Conservation (phyloP, 2,329 filamentous ascomycete species). For the Trichoderma breve region DNA sequence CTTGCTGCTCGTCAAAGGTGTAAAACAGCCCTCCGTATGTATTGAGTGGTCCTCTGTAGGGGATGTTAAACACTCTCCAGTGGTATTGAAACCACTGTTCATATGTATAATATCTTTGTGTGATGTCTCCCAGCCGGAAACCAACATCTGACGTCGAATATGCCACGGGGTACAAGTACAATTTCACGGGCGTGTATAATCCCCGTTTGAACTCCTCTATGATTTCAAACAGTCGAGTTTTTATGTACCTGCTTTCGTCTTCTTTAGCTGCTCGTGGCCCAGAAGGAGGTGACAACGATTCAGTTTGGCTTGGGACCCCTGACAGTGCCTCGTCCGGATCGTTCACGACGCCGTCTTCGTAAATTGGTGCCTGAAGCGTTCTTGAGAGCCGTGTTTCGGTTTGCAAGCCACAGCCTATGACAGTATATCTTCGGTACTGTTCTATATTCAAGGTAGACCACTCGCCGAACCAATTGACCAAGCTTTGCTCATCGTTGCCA, state of each 20-base stretch:
- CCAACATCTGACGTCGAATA: conserved; percentile 36
- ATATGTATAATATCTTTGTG: conserved; percentile 25
- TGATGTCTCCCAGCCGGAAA: conserved; percentile 26
- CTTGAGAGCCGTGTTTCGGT: conserved; percentile 26
- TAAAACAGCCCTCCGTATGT: conserved; percentile 48
- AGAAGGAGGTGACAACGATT: neutral
- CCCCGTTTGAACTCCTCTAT: neutral
- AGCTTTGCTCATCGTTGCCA: conserved; percentile 58
- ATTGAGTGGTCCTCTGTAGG: conserved; percentile 17
- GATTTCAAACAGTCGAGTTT: neutral
- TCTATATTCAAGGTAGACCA: conserved; percentile 54
- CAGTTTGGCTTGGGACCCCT: neutral
- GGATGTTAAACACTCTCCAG: neutral
- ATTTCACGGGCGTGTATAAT: conserved; percentile 25
- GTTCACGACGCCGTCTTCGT: conserved; percentile 33
- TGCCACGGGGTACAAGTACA: conserved; percentile 43
- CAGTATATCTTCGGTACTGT: conserved; percentile 52
- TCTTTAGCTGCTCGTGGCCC: neutral
- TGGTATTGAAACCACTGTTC: conserved; percentile 28
- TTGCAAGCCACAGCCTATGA: conserved; percentile 48
- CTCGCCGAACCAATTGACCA: conserved; percentile 62
- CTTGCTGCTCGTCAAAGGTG: conserved; percentile 42
- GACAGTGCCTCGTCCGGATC: conserved; percentile 36
- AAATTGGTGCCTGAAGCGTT: conserved; percentile 31
- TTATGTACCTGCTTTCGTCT: neutral